Conservation (phyloP, 768 basidiomycete genomes). For the Lactarius hatsudake region DNA sequence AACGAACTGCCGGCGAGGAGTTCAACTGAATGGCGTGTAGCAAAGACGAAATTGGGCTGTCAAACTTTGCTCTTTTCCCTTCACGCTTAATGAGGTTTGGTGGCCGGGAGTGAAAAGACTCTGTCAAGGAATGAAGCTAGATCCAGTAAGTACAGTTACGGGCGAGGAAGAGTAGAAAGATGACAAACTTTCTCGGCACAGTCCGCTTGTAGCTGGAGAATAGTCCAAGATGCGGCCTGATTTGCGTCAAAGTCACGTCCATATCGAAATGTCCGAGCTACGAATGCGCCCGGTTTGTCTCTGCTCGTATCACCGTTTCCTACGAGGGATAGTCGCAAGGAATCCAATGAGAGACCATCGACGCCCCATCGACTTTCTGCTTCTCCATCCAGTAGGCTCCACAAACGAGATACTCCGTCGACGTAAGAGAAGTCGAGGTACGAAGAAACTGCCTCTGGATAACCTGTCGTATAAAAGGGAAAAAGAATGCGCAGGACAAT, state of each 20-base stretch:
- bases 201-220: slow-evolving; percentile 78
- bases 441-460: slow-evolving; percentile 20
- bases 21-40: slow-evolving; percentile 47
- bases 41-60: slow-evolving; percentile 58
- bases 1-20: slow-evolving; percentile 36
- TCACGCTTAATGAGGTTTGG: slow-evolving; percentile 34
- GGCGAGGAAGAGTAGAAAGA: slow-evolving; percentile 6
- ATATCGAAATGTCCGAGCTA: slow-evolving; percentile 63
- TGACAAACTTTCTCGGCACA: slow-evolving; percentile 60
- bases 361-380: slow-evolving; percentile 63
- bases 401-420: slow-evolving; percentile 51
- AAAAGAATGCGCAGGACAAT: slow-evolving; percentile 70
- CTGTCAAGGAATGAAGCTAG: slow-evolving; percentile 64
- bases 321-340: slow-evolving; percentile 54
- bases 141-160: slow-evolving; percentile 6
- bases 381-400: slow-evolving; percentile 57
- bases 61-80: slow-evolving; percentile 52
- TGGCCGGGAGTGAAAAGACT: slow-evolving; percentile 46
- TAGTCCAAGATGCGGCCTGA: slow-evolving; percentile 77
- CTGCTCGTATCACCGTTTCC: slow-evolving; percentile 23
- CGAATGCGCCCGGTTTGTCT: slow-evolving; percentile 44
- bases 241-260: slow-evolving; percentile 67
- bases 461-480: slow-evolving; percentile 56
- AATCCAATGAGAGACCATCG: slow-evolving; percentile 61
- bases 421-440: slow-evolving; percentile 41